Conservation (phyloP, 345 rosid genomes). For the Arabis alpina region DNA sequence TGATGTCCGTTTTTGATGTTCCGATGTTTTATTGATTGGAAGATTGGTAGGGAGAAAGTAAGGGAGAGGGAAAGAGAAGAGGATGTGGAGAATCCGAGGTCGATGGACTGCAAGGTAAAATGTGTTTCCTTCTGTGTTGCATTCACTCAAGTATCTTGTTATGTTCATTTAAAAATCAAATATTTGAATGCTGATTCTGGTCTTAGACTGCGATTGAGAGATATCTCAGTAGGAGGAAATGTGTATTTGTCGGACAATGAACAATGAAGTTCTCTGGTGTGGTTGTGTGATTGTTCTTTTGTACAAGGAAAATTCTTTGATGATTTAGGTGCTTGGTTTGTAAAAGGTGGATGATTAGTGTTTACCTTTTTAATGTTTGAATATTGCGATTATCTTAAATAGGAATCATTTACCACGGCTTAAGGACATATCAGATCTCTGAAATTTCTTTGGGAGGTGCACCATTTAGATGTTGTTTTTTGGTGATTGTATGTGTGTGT, state of each 20-base stretch:
- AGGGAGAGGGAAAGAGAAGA: slow-evolving; percentile 74
- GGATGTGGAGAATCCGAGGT: slow-evolving; percentile 53
- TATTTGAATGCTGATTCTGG: neutral
- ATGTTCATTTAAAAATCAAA: neutral
- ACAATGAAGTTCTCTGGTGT: neutral
- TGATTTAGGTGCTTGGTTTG: slow-evolving; percentile 17
- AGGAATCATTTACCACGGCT: neutral
- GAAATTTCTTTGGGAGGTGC: neutral
- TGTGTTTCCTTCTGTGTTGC: neutral
- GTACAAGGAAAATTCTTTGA: neutral
- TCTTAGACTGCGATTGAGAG: slow-evolving; percentile 2
- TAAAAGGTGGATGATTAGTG: slow-evolving; percentile 1
- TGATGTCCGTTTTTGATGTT: neutral
- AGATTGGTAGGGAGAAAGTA: slow-evolving; percentile 66
- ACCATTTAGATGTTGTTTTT: neutral
- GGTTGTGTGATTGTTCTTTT: neutral
- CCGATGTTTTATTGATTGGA: slow-evolving; percentile 38
- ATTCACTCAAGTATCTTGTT: neutral
- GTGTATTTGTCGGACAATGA: slow-evolving; percentile 2
- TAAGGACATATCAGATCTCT: slow-evolving; percentile 8
- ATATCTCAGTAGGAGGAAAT: neutral
- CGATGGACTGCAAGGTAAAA: slow-evolving; percentile 88
- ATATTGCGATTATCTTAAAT: neutral
- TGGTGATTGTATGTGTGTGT: neutral
- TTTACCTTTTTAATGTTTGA: neutral